These are phyloP conservation scores for Thermochaetoides dissita DNA, from an alignment of 2,329 filamentous ascomycete genomes.

Conservation along the genomic window DNA sequence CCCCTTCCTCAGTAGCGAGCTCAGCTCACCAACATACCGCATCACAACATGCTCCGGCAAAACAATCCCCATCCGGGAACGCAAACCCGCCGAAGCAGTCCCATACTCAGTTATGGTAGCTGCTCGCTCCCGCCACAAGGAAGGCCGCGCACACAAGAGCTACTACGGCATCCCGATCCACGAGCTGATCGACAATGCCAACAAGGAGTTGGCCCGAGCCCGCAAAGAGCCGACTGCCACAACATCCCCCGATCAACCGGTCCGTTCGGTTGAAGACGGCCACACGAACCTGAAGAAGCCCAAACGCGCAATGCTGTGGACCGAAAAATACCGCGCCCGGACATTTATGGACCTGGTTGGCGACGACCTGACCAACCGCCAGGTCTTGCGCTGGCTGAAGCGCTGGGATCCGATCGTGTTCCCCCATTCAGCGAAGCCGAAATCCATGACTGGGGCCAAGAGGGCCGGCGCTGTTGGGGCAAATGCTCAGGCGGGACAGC, in stretches of 20 bases:
- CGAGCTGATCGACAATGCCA: constrained; percentile 58
- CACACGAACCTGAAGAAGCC: constrained; percentile 23
- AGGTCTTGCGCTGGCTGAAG: constrained; percentile 87
- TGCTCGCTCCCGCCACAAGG: constrained; percentile 49
- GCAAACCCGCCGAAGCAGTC: constrained; percentile 29
- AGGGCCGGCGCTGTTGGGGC: constrained; percentile 19
- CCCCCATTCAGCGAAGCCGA: constrained; percentile 48
- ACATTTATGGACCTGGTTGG: constrained; percentile 90
- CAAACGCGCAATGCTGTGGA: constrained; percentile 61
- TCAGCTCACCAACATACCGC: constrained; percentile 21
- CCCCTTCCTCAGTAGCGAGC: constrained; percentile 3
- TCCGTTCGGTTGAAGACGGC: constrained; percentile 29
- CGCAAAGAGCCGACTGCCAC: constrained; percentile 18
- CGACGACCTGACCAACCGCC: constrained; percentile 83
- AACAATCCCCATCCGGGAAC: constrained; percentile 39
- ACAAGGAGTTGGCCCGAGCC: constrained; percentile 38
- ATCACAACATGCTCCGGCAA: constrained; percentile 45
- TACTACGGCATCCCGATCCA: constrained; percentile 95
- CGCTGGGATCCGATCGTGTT: constrained; percentile 89
- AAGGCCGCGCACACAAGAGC: constrained; percentile 55
- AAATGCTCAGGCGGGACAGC: background rate
- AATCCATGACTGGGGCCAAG: constrained; percentile 32
- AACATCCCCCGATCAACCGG: constrained; percentile 20
- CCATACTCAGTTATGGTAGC: constrained; percentile 57
- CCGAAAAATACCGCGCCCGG: constrained; percentile 87